Base-by-base conservation (phyloP, 352 stramenopile genomes). In the Halophytophthora polymorphica region DNA sequence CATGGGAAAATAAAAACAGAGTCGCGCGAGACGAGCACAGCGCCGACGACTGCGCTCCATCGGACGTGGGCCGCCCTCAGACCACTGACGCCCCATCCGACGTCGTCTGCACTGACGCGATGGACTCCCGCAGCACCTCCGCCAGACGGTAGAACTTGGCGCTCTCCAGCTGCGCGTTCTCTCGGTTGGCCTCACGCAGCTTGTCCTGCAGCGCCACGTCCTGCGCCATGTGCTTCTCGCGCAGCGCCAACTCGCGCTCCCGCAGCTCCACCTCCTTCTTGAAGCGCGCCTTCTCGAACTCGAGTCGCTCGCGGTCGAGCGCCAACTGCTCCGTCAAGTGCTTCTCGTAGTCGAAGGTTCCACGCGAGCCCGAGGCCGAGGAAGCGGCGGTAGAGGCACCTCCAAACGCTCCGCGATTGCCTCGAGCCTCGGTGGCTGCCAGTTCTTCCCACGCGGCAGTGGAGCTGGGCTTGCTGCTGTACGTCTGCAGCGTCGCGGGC, bases 341-440 rank as follows among this genome's bases (percentile, higher is more conserved):
- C 53, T 83, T 86, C 51, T 88, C 81, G 57, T 90, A 86, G 63
- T 89, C 78, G 28, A 86, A 86, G n/a, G 73, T 58, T 8, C 53
- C 56, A 17, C 74, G 69, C 21, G 51, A 50, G 42, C 23, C 61
- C 13, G 50, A 23, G 45, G 58, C 51, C 13, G 40, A 48, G 29
- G 53, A 54, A 25, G 44, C 42, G 1, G 44, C 40, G 42, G 10
- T 45, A 35, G 28, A 53, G 54, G 40, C 31, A 56, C 37, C 42
- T 31, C 17, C 13, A 18, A 28, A 45, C 3, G 19, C 15, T 33
- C 18, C 39, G 37, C 2, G 19, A 45, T 23, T 45, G 19, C 29
- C 6, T 12, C 6, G 6, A 12, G 6, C 29, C 12, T 6, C 6
- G 6, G 29, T 12, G 12, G 29, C 29, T 34, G 29, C 6, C 29